Evolutionary conservation across 495 filamentous ascomycete species (phyloP), one percentile per base, ranked within the genome.

Genomic region (Apodospora peruviana): DNA sequence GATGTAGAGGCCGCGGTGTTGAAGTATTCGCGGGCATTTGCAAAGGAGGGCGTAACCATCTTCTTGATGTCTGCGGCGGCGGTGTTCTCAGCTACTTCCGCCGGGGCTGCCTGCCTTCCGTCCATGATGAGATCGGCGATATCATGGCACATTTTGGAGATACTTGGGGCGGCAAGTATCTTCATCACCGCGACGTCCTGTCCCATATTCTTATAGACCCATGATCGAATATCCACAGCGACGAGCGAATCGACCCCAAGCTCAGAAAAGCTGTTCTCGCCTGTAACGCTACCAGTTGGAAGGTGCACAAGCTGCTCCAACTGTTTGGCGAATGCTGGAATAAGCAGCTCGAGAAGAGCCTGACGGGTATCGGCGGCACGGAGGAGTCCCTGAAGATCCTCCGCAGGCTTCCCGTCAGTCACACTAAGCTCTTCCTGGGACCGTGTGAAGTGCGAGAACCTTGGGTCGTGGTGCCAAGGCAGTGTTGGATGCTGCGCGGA

Each of bases 111-210:
- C n/a, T n/a, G n/a, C n/a, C n/a, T n/a, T n/a, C n/a, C n/a, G n/a
- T n/a, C n/a, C n/a, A n/a, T n/a, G n/a, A n/a, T n/a, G n/a, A n/a
- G n/a, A n/a, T n/a, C n/a, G n/a, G n/a, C n/a, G n/a, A n/a, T n/a
- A n/a, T n/a, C n/a, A n/a, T n/a, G n/a, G n/a, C n/a, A n/a, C n/a
- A n/a, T n/a, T n/a, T n/a, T n/a, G n/a, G n/a, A n/a, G 45, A 76
- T 66, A 29, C 69, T 68, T 18, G 55, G 55, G 10, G 65, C 70
- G 5, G 67, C 57, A 2, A 81, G 43, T 27, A 80, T 69, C 61
- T 81, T 75, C 41, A 78, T 68, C 4, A 80, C 75, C 3, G 73
- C 70, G 1, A 81, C 49, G 34, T 79, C 71, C 9, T 59, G 61
- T 2, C 62, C 65, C 0, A 75, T 39, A 18, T 65, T 60, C 57